Evolutionary conservation across 208 protist genomes (phyloP).

Genomic region (Jaenimonas drosophilae): DNA sequence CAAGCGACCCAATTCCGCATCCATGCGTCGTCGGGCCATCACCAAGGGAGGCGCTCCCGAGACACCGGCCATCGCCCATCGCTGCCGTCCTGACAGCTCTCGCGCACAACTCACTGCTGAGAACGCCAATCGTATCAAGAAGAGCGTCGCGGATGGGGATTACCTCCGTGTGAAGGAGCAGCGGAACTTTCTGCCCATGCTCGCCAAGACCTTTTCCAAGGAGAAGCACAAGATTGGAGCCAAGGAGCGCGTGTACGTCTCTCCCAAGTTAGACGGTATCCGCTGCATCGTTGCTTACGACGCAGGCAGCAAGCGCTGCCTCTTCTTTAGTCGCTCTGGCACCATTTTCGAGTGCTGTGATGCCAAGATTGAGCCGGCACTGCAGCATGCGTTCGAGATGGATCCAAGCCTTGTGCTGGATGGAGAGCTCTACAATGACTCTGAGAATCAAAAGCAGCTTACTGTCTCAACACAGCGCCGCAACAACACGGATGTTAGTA

Average conservation of each 20-base stretch:
- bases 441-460: conserved; percentile 17
- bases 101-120: conserved; percentile 17
- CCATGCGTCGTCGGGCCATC: not conserved
- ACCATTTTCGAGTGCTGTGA: conserved; percentile 86
- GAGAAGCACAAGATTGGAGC: conserved; percentile 36
- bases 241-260: conserved; percentile 47
- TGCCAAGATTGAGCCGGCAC: conserved; percentile 44
- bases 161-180: conserved; percentile 48
- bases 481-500: not conserved
- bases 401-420: conserved; percentile 78
- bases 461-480: not conserved
- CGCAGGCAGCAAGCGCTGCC: conserved; percentile 17
- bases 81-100: conserved; percentile 44
- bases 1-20: conserved; percentile 1
- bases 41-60: not conserved
- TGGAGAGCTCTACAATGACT: conserved; percentile 83
- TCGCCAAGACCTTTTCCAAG: conserved; percentile 71
- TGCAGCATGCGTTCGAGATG: conserved; percentile 46
- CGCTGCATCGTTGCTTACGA: conserved; percentile 78
- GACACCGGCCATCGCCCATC: conserved; percentile 7
- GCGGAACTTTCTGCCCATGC: conserved; percentile 82
- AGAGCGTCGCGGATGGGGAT: conserved; percentile 55
- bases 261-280: conserved; percentile 88
- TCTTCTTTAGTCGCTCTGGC: conserved; percentile 79
- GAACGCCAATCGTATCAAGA: conserved; percentile 58